These are phyloP conservation scores for Lycium barbarum DNA, from an alignment of 257 asterid genomes.

Conservation along the genomic window DNA sequence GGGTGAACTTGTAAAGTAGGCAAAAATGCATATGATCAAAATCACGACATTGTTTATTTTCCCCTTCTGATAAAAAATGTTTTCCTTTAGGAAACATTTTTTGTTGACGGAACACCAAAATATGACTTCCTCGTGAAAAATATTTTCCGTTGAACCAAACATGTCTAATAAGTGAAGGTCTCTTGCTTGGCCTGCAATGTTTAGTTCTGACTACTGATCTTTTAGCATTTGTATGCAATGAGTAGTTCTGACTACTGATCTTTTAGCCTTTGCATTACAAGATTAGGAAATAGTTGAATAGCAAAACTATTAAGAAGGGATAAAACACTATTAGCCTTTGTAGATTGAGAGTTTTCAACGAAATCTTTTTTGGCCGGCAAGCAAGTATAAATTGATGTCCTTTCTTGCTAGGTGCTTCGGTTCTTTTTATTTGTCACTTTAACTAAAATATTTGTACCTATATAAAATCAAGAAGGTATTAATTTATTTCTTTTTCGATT, in stretches of 20 bases:
- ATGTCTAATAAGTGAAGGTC: background rate
- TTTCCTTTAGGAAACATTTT: background rate
- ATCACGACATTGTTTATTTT: background rate
- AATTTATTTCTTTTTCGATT: no score
- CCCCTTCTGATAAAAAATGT: background rate
- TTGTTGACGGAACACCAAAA: background rate
- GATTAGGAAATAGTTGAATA: background rate
- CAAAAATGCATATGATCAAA: background rate
- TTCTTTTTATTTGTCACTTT: no score
- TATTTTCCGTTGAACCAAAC: background rate
- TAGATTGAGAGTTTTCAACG: background rate
- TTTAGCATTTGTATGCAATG: background rate
- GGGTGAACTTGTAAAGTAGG: slow-evolving; percentile 56
- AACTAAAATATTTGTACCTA: no score
- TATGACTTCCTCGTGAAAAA: background rate
- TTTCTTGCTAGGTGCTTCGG: background rate
- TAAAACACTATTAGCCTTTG: background rate
- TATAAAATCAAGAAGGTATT: no score
- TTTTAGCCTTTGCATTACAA: background rate
- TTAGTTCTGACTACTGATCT: background rate
- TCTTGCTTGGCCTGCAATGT: background rate
- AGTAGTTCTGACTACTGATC: no score
- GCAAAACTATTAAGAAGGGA: background rate
- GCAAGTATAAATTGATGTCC: background rate
- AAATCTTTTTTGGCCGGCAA: background rate